Base-by-base conservation (phyloP, 2,329 filamentous ascomycete genomes). In the Paraphaeosphaeria sporulosa region DNA sequence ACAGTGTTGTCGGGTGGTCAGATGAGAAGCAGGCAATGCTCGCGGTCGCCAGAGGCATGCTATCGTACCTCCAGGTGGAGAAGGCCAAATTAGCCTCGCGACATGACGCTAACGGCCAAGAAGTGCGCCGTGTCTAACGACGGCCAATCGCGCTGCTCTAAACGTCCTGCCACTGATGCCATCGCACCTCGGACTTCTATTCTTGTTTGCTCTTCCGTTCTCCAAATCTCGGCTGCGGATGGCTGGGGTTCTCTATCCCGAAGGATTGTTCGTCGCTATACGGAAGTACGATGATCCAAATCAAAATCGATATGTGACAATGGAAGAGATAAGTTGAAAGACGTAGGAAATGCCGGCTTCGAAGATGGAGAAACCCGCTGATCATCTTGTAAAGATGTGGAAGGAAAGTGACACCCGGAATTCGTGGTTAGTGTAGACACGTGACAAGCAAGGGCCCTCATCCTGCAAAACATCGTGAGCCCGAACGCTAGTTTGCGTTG, bases 61-160 rank as follows among this genome's bases (percentile, higher is more conserved):
- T 38, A 34, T 36, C 30, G 19, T 34, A 27, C 25, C 1, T 38
- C 19, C 23, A 55, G n/a, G 36, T 21, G 52, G 30, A 47, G 23
- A 54, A 34, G 23, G 23, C 42, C 40, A n/a, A 27, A 55, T 38
- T 55, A 44, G 42, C 52, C 52, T 46, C 9, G 47, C 36, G 38
- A 30, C 52, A 25, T 38, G 25, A 55, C 52, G 52, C 52, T 55
- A 55, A 55, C 42, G 38, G 50, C 52, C 52, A 55, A 55, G 52
- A 25, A 46, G 40, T 17, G 52, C n/a, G 52, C 52, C 52, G 19
- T 55, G 42, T 46, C 27, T 40, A 25, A 36, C 42, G 40, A 42
- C 27, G 52, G 15, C 52, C 52, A 55, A 55, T 55, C 30, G 52
- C 42, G n/a, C 17, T 3, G n/a, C 19, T 17, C 52, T 46, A 23